Evolutionary conservation across 2,329 filamentous ascomycete genomes (phyloP).

Genomic region (Claviceps quebecensis): DNA sequence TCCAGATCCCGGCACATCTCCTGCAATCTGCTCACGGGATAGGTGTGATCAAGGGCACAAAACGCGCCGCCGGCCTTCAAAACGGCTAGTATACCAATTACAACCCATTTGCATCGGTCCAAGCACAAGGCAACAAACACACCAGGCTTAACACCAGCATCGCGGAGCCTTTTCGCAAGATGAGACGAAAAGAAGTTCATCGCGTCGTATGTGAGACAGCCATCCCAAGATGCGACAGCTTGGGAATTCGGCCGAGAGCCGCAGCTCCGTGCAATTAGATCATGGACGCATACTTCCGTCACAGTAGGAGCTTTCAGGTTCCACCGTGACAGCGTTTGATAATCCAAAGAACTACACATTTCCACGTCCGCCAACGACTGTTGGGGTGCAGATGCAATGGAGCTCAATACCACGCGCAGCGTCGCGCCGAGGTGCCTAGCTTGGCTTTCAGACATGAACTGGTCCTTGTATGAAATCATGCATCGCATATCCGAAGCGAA

Average conservation of each 20-base stretch:
- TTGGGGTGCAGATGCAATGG: background rate
- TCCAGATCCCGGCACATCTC: slow-evolving; percentile 2
- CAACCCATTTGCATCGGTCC: slow-evolving; percentile 12
- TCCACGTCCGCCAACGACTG: background rate
- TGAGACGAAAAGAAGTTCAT: slow-evolving; percentile 1
- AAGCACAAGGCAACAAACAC: slow-evolving; percentile 13
- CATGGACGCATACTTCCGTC: background rate
- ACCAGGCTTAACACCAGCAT: background rate
- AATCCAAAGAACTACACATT: background rate
- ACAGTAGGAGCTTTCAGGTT: background rate
- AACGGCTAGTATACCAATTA: slow-evolving; percentile 15
- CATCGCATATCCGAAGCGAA: background rate
- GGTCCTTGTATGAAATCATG: background rate
- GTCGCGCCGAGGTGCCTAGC: background rate
- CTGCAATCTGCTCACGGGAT: slow-evolving; percentile 2
- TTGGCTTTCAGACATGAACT: background rate
- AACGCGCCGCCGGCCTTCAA: slow-evolving; percentile 20
- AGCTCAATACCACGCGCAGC: background rate
- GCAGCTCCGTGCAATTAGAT: background rate
- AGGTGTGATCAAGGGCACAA: slow-evolving; percentile 15
- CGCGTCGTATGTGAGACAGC: slow-evolving; percentile 3
- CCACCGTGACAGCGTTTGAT: background rate
- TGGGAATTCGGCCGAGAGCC: background rate
- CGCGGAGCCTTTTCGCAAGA: background rate
- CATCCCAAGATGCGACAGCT: slow-evolving; percentile 4